phyloP scores from a whole-genome alignment of 2,329 filamentous ascomycete species.

The Pseudocercospora cruenta region DNA sequence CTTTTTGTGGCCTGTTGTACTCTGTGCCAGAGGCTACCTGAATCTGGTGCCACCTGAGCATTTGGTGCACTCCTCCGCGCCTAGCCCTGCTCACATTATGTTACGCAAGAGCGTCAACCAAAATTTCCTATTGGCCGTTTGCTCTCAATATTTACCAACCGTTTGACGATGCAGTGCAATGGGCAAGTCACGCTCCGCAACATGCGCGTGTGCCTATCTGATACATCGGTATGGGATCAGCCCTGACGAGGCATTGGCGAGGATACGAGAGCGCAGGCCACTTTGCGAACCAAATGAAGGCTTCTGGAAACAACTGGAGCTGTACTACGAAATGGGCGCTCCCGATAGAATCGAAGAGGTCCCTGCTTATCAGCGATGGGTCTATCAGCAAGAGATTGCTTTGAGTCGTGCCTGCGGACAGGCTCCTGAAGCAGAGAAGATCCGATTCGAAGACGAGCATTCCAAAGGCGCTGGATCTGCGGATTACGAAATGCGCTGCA shows the following conservation, averaged over 20 bases:
- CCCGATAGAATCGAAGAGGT: slow-evolving; percentile 70
- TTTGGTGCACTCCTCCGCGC: background rate
- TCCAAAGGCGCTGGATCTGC: slow-evolving; percentile 40
- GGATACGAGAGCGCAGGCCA: slow-evolving; percentile 70
- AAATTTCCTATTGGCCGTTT: background rate
- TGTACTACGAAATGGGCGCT: slow-evolving; percentile 87
- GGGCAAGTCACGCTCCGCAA: slow-evolving; percentile 91
- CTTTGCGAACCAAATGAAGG: slow-evolving; percentile 87
- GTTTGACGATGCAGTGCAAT: slow-evolving; percentile 66
- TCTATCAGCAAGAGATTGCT: slow-evolving; percentile 68
- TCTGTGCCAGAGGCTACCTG: background rate
- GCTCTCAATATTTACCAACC: slow-evolving; percentile 6
- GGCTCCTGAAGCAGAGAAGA: slow-evolving; percentile 73
- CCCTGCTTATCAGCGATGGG: slow-evolving; percentile 79
- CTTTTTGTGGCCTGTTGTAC: background rate
- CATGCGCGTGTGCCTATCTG: slow-evolving; percentile 81
- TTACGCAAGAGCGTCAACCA: background rate
- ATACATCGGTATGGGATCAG: slow-evolving; percentile 61
- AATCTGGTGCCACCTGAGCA: background rate
- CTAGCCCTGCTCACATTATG: background rate
- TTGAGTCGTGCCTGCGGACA: slow-evolving; percentile 72
- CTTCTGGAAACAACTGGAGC: slow-evolving; percentile 84
- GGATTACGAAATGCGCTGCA: slow-evolving; percentile 75
- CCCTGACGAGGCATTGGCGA: slow-evolving; percentile 67
- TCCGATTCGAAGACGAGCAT: slow-evolving; percentile 79